A percentile compares a stretch with the other conserved stretches of the same genome.
phyloP scores from a whole-genome alignment of 2,329 filamentous ascomycete species.

The Epichloe aotearoae region DNA sequence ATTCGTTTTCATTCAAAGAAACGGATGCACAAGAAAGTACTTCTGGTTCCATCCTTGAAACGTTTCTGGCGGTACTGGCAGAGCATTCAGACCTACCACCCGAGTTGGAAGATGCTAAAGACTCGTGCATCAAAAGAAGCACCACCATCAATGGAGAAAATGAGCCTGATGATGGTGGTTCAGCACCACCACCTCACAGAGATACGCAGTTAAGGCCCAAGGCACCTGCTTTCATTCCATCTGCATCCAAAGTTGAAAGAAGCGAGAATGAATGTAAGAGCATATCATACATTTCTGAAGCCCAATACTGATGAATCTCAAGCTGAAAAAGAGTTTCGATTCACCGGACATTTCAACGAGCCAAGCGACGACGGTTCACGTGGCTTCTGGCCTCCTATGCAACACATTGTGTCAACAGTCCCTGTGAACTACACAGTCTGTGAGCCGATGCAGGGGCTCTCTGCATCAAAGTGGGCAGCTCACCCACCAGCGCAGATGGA shows the following conservation, averaged over 20 bases:
- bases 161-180: background rate
- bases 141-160: background rate
- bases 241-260: background rate
- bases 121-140: conserved; percentile 1
- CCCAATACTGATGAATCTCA: background rate
- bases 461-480: conserved; percentile 2
- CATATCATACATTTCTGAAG: background rate
- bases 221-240: background rate
- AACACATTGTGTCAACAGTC: background rate
- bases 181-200: background rate
- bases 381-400: background rate
- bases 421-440: background rate
- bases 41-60: conserved; percentile 2
- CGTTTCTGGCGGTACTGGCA: conserved; percentile 1
- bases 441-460: conserved; percentile 1
- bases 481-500: background rate
- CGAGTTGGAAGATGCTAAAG: background rate
- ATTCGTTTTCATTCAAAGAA: conserved; percentile 5
- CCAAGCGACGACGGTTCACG: background rate
- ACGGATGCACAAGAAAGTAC: background rate
- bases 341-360: conserved; percentile 1
- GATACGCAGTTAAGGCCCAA: background rate
- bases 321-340: background rate
- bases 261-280: background rate
- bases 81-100: background rate